Conservation (phyloP, 805 yeast genomes). For the Nakazawaea sp. region DNA sequence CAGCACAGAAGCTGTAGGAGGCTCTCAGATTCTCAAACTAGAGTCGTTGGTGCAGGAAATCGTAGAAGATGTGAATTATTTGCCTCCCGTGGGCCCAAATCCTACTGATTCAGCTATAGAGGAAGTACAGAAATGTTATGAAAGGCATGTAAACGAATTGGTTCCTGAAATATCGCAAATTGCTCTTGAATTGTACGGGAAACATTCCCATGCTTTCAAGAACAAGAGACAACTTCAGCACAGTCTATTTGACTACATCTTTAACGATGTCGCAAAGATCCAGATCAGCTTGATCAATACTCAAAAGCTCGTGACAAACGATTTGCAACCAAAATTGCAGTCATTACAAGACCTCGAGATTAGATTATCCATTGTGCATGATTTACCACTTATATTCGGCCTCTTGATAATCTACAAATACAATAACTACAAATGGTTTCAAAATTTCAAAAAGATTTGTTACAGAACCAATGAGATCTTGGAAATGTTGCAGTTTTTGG, state of each 20-base stretch:
- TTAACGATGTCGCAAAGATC: conserved; percentile 27
- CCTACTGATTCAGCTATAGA: neutral
- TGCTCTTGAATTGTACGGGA: conserved; percentile 27
- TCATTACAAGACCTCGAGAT: conserved; percentile 24
- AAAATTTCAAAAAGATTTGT: conserved; percentile 28
- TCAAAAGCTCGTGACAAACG: conserved; percentile 22
- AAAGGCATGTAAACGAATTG: conserved; percentile 13
- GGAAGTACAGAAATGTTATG: neutral
- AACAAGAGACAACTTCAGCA: conserved; percentile 23
- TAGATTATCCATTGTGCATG: conserved; percentile 37
- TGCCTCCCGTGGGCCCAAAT: conserved; percentile 20
- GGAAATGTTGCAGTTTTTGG: conserved; percentile 50
- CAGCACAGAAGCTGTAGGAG: neutral
- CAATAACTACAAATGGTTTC: conserved; percentile 51
- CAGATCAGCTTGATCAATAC: conserved; percentile 30
- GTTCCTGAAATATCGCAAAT: conserved; percentile 25
- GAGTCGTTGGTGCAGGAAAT: conserved; percentile 18
- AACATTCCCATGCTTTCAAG: conserved; percentile 30
- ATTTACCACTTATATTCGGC: conserved; percentile 68
- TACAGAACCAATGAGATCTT: conserved; percentile 48
- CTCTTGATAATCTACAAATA: conserved; percentile 56
- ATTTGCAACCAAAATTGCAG: conserved; percentile 23
- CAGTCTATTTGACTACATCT: conserved; percentile 24
- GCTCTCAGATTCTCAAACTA: conserved; percentile 11
- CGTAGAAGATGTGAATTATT: conserved; percentile 14